A percentile compares a stretch with the other conserved stretches of the same genome.
Conservation (phyloP, 352 stramenopile genomes). For the Pythium phragmiticola region DNA sequence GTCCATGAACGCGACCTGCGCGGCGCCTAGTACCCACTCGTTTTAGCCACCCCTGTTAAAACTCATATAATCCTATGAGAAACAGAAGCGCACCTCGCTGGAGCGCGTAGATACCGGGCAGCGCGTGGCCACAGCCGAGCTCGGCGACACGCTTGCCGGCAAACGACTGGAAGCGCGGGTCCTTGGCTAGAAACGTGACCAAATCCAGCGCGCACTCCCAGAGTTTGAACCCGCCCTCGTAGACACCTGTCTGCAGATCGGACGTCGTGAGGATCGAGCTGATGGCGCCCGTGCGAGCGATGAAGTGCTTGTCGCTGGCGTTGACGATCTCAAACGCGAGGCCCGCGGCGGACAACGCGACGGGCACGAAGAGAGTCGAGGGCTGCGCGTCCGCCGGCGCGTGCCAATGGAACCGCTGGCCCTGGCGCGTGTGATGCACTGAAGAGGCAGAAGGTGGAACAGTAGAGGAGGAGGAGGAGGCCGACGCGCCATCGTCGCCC, state of each 20-base stretch:
- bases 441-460: neutral
- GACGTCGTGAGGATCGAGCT: slow-evolving; percentile 66
- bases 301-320: slow-evolving; percentile 48
- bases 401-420: slow-evolving; percentile 52
- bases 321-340: slow-evolving; percentile 66
- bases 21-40: slow-evolving; percentile 38
- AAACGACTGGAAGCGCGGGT: slow-evolving; percentile 27
- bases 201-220: slow-evolving; percentile 84
- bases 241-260: slow-evolving; percentile 75
- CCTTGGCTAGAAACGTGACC: slow-evolving; percentile 33
- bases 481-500: slow-evolving; percentile 12
- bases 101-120: slow-evolving; percentile 77
- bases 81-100: slow-evolving; percentile 38
- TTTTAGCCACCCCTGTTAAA: neutral
- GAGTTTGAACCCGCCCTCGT: slow-evolving; percentile 87
- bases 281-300: slow-evolving; percentile 57
- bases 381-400: slow-evolving; percentile 1
- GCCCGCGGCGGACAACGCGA: slow-evolving; percentile 30
- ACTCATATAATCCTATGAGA: neutral
- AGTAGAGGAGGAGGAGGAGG: neutral
- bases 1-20: slow-evolving; percentile 76
- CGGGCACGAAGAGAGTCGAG: slow-evolving; percentile 29
- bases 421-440: slow-evolving; percentile 36
- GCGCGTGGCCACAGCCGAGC: slow-evolving; percentile 74
- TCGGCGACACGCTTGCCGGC: slow-evolving; percentile 56